Base-by-base conservation (phyloP, 805 yeast species). In the Starmerella powellii region DNA sequence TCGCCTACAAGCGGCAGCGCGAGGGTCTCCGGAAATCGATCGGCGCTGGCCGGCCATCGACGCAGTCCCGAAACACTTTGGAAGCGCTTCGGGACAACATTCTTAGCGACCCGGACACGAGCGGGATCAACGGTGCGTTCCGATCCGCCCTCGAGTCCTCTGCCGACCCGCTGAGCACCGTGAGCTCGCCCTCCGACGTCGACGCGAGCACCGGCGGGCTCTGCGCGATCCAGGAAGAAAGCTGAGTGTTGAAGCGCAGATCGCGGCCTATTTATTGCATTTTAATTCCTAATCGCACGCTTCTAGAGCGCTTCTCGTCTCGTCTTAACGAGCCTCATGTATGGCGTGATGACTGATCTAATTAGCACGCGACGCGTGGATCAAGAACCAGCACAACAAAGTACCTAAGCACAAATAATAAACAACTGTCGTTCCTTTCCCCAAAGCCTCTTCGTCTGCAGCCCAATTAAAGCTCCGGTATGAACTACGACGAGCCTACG, bases 1-100 rank as follows among this genome's bases (percentile, higher is more conserved):
- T 46, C 31, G 51, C 54, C 32, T 60, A 58, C 41, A 26, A 35
- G 21, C 38, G 47, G 20, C 56, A 57, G 27, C 49, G 60, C 20
- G 54, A 56, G 33, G 54, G 53, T 30, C 56, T 61, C 51, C 52
- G 58, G 6, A 48, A 46, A 8, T 54, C 58, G 2, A 53, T 50
- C 11, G 56, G 56, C 18, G 42, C 47, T 16, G 53, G 51, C 23
- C 24, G 53, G 2, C 53, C 50, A 12, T 40, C 48, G 2, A 50
- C 52, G 23, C 27, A 37, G 18, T 50, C 56, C 13, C 46, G 58
- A 11, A 50, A 50, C 31, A 53, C 58, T 3, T 45, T 55, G 17
- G 57, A 53, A 19, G 30, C 44, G 31, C 46, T 49, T 29, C 46
- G 57, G 10, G 49, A 46, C 12, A 46, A 43, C 15, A 28, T 53